phyloP scores from a whole-genome alignment of 2,329 filamentous ascomycete genomes.

The Xylaria digitata region DNA sequence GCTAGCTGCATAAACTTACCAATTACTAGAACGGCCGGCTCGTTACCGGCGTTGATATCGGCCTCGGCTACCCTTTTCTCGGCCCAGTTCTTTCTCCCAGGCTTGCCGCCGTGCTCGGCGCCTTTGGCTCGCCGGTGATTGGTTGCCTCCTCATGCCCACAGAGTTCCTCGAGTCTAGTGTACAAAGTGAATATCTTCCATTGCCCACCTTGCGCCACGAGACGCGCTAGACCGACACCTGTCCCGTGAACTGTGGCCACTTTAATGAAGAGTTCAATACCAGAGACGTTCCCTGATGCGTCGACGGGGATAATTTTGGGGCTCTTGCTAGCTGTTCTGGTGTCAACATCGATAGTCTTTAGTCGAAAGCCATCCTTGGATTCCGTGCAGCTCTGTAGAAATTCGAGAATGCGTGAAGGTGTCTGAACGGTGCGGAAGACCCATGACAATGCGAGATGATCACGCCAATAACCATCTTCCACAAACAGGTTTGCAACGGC shows the following conservation, averaged over 20 bases:
- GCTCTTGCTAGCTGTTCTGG: background rate
- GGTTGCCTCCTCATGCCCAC: constrained; percentile 56
- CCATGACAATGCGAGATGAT: constrained; percentile 25
- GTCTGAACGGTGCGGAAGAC: constrained; percentile 26
- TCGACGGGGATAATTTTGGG: constrained; percentile 18
- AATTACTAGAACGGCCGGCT: constrained; percentile 51
- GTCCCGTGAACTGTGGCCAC: constrained; percentile 57
- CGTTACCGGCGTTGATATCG: constrained; percentile 59
- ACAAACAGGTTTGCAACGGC: constrained; percentile 14
- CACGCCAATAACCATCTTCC: constrained; percentile 28
- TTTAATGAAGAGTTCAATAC: constrained; percentile 62
- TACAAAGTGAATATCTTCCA: constrained; percentile 69
- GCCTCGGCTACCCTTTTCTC: constrained; percentile 58
- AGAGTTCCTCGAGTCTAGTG: constrained; percentile 60
- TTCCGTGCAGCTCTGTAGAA: constrained; percentile 11
- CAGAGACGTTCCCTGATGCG: constrained; percentile 53
- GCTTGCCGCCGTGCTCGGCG: constrained; percentile 58
- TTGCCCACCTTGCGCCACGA: constrained; percentile 53
- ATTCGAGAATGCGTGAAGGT: constrained; percentile 10
- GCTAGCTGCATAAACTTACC: background rate
- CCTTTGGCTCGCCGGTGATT: constrained; percentile 58
- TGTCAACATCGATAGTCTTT: constrained; percentile 14
- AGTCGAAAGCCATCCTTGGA: constrained; percentile 19
- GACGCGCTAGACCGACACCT: constrained; percentile 61
- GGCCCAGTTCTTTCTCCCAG: constrained; percentile 62